Evolutionary conservation across 108 stramenopile species (phyloP).

Genomic region (Nitzschia sp.): DNA sequence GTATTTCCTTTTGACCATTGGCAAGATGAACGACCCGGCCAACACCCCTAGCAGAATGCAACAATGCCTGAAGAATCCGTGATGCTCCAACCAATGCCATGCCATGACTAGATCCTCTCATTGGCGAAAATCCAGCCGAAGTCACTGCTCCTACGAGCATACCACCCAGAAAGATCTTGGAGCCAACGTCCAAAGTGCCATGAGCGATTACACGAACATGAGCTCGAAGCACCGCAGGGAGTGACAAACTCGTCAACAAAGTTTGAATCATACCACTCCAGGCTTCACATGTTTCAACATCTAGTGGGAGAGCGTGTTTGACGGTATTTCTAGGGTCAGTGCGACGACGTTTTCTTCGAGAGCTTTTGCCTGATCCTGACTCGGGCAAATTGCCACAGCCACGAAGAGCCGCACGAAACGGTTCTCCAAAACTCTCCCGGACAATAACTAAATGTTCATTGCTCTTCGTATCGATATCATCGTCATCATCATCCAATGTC

Average conservation of each 20-base stretch:
- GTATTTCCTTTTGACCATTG: slow-evolving; percentile 17
- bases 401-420: slow-evolving; percentile 53
- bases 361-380: not conserved
- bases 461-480: not conserved
- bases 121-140: slow-evolving; percentile 58
- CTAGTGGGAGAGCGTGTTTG: slow-evolving; percentile 43
- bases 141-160: slow-evolving; percentile 50
- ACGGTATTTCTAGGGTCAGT: slow-evolving; percentile 18
- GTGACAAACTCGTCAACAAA: slow-evolving; percentile 53
- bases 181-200: slow-evolving; percentile 50
- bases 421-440: slow-evolving; percentile 68
- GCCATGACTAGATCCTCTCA: slow-evolving; percentile 64
- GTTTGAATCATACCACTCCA: slow-evolving; percentile 38
- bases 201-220: slow-evolving; percentile 56
- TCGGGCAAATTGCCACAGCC: slow-evolving; percentile 25
- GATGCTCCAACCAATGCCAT: slow-evolving; percentile 67
- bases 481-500: not conserved
- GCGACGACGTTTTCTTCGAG: slow-evolving; percentile 38
- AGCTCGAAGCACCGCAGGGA: slow-evolving; percentile 69
- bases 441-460: slow-evolving; percentile 48
- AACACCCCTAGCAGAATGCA: not conserved
- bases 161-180: slow-evolving; percentile 1
- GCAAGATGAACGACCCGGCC: slow-evolving; percentile 22
- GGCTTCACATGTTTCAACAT: slow-evolving; percentile 21
- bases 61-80: slow-evolving; percentile 40